phyloP scores from a whole-genome alignment of 441 rosid genomes.

The Flueggea neowawraea region DNA sequence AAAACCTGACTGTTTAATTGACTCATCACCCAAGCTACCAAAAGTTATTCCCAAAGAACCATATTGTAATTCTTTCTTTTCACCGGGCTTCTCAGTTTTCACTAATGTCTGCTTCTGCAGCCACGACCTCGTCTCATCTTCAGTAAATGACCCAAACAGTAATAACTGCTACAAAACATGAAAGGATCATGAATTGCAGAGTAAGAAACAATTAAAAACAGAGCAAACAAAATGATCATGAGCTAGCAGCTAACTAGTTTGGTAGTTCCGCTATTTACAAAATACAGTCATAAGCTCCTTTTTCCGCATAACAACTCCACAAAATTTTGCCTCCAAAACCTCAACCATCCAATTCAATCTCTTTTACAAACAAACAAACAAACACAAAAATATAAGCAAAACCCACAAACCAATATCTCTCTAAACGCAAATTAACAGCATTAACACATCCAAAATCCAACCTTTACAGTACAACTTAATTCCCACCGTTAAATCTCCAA shows the following conservation, averaged over 20 bases:
- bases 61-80: slow-evolving; percentile 37
- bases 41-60: slow-evolving; percentile 54
- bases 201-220: slow-evolving; percentile 5
- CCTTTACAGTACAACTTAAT: too few species aligned
- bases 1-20: slow-evolving; percentile 22
- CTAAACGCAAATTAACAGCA: not conserved
- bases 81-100: slow-evolving; percentile 37
- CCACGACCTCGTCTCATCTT: slow-evolving; percentile 75
- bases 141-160: slow-evolving; percentile 92
- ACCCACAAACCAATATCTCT: not conserved
- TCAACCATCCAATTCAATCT: too few species aligned
- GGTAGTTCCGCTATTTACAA: too few species aligned
- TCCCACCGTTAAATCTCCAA: not conserved
- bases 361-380: too few species aligned
- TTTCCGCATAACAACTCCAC: too few species aligned
- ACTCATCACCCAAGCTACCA: slow-evolving; percentile 30
- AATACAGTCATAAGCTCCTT: too few species aligned
- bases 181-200: not conserved
- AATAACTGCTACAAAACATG: slow-evolving; percentile 32
- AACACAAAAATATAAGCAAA: not conserved
- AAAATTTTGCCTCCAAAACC: too few species aligned
- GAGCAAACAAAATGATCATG: not conserved
- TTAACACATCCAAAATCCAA: not conserved
- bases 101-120: slow-evolving; percentile 38
- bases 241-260: not conserved